Evolutionary conservation across 2,329 filamentous ascomycete genomes (phyloP), one percentile per base, ranked within the genome.

Genomic region (Fusarium sp.): DNA sequence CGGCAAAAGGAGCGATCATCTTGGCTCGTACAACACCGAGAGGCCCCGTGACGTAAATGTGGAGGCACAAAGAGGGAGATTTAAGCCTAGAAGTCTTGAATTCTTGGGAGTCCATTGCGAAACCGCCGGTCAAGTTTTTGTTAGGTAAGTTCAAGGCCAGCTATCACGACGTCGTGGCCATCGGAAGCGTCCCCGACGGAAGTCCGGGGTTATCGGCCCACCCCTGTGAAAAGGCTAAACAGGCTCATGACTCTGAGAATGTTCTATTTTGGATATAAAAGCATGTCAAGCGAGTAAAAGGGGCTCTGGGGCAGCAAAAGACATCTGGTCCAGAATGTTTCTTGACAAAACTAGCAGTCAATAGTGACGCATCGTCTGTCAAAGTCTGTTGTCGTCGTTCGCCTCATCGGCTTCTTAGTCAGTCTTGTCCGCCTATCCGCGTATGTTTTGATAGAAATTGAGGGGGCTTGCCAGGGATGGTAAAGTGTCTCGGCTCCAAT

Each of bases 31-130:
- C 58, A 63, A 58, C 45, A 56, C 13, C 49, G 31, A 61, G 17
- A 49, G 51, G 63, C 53, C 49, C 33, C 68, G 63, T 70, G 67
- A 70, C 67, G 67, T 70, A 57, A 49, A 68, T 53, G 67, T 70
- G 67, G 67, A 70, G 67, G 58, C 58, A 57, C 63, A 68, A 54
- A 54, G 57, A 56, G 58, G 50, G 46, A 51, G 43, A 39, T 22
- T 68, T 24, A 33, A 56, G 28, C 42, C 44, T 28, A 31, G 53
- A 57, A 44, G 62, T 70, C 67, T 68, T 70, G 67, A 60, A 15
- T 34, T 54, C 47, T 52, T 56, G 51, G 49, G 40, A 59, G 44
- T 46, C 40, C 51, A 50, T 63, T 67, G 67, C 67, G 67, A 69
- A 64, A 69, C 62, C 50, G 50, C 67, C 51, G 51, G 38, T 38